Base-by-base conservation (phyloP, 352 stramenopile species). In the Pythium folliculosum region DNA sequence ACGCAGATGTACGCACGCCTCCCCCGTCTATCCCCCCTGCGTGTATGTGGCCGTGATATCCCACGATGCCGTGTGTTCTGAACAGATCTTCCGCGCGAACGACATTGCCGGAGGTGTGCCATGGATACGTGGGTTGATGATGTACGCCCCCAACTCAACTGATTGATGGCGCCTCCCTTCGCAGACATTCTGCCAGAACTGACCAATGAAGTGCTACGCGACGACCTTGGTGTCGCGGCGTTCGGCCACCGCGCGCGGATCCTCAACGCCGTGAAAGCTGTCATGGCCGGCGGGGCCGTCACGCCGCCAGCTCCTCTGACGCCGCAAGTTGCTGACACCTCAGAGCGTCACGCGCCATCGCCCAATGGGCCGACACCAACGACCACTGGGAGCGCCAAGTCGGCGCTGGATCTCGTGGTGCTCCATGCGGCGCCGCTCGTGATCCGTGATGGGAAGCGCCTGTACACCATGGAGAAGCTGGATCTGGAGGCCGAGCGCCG, bases 391-490 rank as follows among this genome's bases (percentile, higher is more conserved):
- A 52, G 10, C 22, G 45, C 25, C 25, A 91, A 90, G 59, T 48
- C 54, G n/a, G 76, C 67, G 32, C 72, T 94, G 17, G 82, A 94
- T 63, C 71, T 94, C 25, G 78, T 89, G 38, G 86, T 94, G 38
- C 82, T 94, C 12, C 86, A 92, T 27, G 86, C 86, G 35, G 83
- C 86, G n/a, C 86, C 86, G 52, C 79, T 94, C 12, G 82, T 92
- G 60, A 90, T 92, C 54, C 85, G 82, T 62, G 78, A 91, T 65
- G 78, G 77, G 30, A 77, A 81, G 49, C 72, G 79, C 6, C 79
- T 92, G 35, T 89, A 82, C 59, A 74, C 82, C 25, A 94, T 94
- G 86, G 86, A 94, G 72, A 94, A 94, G 53, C 77, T 94, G 35
- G 86, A 94, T 50, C 67, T 94, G 21, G 86, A 90, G 47, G 78